Percentiles rank a stretch among this genome's conserved stretches.
Evolutionary conservation across 371 early-diverging fungal species (phyloP).

Genomic region (Rhizopus stolonifer): DNA sequence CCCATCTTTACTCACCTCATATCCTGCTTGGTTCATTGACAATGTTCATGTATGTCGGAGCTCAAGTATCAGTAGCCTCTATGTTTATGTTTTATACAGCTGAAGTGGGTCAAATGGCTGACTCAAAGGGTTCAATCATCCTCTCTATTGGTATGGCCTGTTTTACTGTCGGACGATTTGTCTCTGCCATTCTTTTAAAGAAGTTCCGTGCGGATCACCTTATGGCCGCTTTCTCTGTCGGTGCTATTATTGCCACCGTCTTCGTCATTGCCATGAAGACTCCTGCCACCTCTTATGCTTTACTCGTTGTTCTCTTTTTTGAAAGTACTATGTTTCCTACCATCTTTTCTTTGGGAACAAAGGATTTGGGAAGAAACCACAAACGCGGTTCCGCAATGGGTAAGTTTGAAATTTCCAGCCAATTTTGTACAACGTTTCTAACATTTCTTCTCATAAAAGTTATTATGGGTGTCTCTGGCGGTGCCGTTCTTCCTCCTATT

Average conservation of each 20-base stretch:
- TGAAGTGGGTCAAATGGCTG: slow-evolving; percentile 34
- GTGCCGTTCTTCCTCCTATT: slow-evolving; percentile 42
- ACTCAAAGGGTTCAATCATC: slow-evolving; percentile 27
- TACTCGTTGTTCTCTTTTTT: slow-evolving; percentile 44
- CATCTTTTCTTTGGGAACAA: slow-evolving; percentile 46
- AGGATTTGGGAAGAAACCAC: slow-evolving; percentile 45
- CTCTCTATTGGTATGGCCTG: slow-evolving; percentile 40
- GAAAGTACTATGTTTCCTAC: slow-evolving; percentile 50
- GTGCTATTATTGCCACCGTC: slow-evolving; percentile 31
- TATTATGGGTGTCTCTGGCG: slow-evolving; percentile 48
- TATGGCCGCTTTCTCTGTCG: slow-evolving; percentile 30
- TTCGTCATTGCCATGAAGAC: slow-evolving; percentile 37
- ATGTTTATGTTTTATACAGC: slow-evolving; percentile 44
- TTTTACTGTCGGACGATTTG: slow-evolving; percentile 50
- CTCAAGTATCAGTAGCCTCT: slow-evolving; percentile 45
- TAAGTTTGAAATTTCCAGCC: slow-evolving; percentile 19
- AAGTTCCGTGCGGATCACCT: slow-evolving; percentile 32
- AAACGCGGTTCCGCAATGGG: slow-evolving; percentile 43
- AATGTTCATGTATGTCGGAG: slow-evolving; percentile 47
- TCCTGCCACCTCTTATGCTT: slow-evolving; percentile 29
- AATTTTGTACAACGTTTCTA: background rate
- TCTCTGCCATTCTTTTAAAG: slow-evolving; percentile 36
- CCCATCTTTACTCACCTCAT: slow-evolving; percentile 41
- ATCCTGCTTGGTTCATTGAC: slow-evolving; percentile 38
- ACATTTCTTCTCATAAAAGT: slow-evolving; percentile 17